These are phyloP conservation scores for Penicillium sumatraense DNA, from an alignment of 2,329 filamentous ascomycete genomes.

Conservation along the genomic window DNA sequence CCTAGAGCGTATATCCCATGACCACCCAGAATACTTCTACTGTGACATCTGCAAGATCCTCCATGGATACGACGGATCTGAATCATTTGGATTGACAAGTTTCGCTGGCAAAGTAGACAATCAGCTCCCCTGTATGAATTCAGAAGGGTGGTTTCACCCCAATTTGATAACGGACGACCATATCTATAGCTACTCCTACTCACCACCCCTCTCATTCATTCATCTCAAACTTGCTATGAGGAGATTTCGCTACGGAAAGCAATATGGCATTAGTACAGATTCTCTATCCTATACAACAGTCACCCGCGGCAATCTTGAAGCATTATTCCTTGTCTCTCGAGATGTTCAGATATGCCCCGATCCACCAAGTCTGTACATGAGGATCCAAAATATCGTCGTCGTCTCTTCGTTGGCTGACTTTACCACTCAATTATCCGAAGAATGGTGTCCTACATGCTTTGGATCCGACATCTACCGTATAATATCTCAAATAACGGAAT, in stretches of 20 bases:
- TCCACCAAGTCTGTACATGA: neutral
- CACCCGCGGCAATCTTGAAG: neutral
- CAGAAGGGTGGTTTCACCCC: neutral
- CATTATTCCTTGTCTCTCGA: neutral
- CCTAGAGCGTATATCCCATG: neutral
- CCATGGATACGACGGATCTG: neutral
- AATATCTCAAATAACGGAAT: neutral
- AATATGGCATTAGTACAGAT: neutral
- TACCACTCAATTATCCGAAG: neutral
- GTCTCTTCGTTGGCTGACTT: neutral
- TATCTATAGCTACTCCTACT: neutral
- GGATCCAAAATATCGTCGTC: neutral
- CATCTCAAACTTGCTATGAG: constrained; percentile 5
- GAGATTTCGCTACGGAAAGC: neutral
- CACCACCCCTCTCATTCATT: neutral
- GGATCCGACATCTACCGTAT: neutral
- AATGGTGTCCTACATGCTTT: neutral
- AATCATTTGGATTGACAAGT: neutral
- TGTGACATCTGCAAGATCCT: constrained; percentile 3
- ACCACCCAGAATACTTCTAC: neutral
- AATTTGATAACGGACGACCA: neutral
- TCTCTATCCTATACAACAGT: neutral
- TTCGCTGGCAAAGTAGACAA: neutral
- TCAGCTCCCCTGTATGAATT: neutral
- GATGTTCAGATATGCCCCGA: neutral